Conservation (phyloP, 1,284 basidiomycete species). For the Xerocomus nothofagi region DNA sequence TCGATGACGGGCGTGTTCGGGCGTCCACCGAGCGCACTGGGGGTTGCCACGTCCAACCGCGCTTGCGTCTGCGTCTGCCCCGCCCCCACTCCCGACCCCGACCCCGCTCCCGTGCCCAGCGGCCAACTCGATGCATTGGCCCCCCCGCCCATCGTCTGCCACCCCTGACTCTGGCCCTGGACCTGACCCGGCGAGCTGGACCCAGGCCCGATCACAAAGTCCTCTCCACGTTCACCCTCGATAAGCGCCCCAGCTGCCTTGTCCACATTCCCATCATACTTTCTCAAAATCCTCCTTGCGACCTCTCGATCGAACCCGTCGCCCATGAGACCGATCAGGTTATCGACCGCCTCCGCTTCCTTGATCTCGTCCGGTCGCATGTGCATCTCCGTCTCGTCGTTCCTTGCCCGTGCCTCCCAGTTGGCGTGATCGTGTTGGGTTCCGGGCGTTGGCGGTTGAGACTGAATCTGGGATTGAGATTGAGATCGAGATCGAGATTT, state of each 20-base stretch:
- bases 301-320: slow-evolving; percentile 45
- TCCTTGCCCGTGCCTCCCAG: too few relatives aligned
- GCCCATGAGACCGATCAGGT: slow-evolving; percentile 30
- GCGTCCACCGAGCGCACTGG: slow-evolving; percentile 36
- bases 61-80: slow-evolving; percentile 1
- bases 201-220: slow-evolving; percentile 6
- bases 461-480: too few relatives aligned
- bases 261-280: slow-evolving; percentile 57
- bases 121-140: slow-evolving; percentile 9
- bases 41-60: not conserved
- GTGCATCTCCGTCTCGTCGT: slow-evolving; percentile 17
- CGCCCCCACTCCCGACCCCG: not conserved
- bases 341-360: slow-evolving; percentile 29
- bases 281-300: slow-evolving; percentile 53
- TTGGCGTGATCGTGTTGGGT: too few relatives aligned
- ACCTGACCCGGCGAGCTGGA: slow-evolving; percentile 2
- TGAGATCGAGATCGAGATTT: not conserved
- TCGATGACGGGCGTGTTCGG: slow-evolving; percentile 45
- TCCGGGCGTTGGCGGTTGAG: too few relatives aligned
- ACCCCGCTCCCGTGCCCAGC: not conserved
- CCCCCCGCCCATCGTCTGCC: slow-evolving; percentile 1
- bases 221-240: slow-evolving; percentile 48
- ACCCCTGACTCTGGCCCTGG: slow-evolving; percentile 20
- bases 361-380: slow-evolving; percentile 18
- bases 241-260: slow-evolving; percentile 63